phyloP scores from a whole-genome alignment of 1,139 yeast species.

The Kodamaea sp. region DNA sequence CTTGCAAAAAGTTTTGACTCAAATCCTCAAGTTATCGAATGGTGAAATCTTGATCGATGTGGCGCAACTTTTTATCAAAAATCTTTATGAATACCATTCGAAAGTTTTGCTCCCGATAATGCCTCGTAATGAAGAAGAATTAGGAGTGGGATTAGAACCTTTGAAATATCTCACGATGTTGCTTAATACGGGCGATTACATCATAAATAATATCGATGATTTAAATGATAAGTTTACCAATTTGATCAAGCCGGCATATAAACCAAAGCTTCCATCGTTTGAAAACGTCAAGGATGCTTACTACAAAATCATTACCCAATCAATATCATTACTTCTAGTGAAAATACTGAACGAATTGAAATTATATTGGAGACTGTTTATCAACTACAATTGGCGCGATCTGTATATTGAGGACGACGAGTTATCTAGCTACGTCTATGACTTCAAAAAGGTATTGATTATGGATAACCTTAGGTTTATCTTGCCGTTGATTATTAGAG shows the following conservation, averaged over 20 bases:
- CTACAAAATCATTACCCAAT: constrained; percentile 53
- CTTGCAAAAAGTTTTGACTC: constrained; percentile 69
- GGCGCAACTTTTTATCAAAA: constrained; percentile 61
- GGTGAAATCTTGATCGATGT: constrained; percentile 66
- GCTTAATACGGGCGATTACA: constrained; percentile 86
- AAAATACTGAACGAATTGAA: constrained; percentile 63
- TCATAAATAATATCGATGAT: constrained; percentile 73
- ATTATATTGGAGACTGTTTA: constrained; percentile 81
- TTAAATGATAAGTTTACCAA: constrained; percentile 61
- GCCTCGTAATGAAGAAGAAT: constrained; percentile 33
- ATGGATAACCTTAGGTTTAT: constrained; percentile 45
- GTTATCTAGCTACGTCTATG: constrained; percentile 65
- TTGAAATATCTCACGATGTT: constrained; percentile 66
- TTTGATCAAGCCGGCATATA: constrained; percentile 38
- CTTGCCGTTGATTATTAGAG: constrained; percentile 63
- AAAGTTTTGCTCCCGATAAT: constrained; percentile 59
- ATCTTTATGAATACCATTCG: constrained; percentile 61
- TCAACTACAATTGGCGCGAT: constrained; percentile 65
- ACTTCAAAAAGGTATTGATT: constrained; percentile 46
- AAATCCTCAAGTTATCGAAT: constrained; percentile 69
- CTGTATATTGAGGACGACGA: constrained; percentile 54
- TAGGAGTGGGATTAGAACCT: constrained; percentile 45
- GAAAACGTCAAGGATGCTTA: constrained; percentile 56
- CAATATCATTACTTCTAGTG: constrained; percentile 54
- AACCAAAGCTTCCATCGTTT: constrained; percentile 38